Percentiles rank a stretch among this genome's conserved stretches.
Evolutionary conservation across 352 stramenopile species (phyloP).

Genomic region (Phytophthora pisi): DNA sequence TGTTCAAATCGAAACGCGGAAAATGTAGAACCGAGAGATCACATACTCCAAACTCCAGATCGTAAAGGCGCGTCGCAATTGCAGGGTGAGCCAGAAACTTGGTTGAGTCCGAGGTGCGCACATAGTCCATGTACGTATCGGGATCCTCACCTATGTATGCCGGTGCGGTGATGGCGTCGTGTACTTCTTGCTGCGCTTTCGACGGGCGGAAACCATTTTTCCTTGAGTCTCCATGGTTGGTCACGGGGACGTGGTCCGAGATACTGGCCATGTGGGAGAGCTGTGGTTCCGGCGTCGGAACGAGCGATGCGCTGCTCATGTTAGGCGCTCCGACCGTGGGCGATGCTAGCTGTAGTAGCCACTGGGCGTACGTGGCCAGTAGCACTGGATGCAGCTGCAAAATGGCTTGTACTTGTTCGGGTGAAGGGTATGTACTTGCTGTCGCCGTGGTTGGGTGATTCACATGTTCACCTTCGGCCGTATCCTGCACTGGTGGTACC

Average conservation of each 20-base stretch:
- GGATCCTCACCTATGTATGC: constrained; percentile 6
- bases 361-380: not conserved
- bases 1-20: not conserved
- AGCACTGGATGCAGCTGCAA: not conserved
- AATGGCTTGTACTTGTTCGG: not conserved
- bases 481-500: not conserved
- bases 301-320: no score
- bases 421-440: not conserved
- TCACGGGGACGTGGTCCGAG: not conserved
- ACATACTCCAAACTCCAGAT: constrained; percentile 1
- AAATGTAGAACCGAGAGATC: constrained; percentile 9
- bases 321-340: not conserved
- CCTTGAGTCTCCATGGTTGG: not conserved
- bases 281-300: not conserved
- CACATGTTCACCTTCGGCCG: not conserved
- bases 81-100: constrained; percentile 8
- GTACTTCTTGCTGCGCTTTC: not conserved
- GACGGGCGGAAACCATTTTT: not conserved
- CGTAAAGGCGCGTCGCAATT: not conserved
- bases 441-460: no score
- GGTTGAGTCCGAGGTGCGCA: not conserved
- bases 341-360: not conserved
- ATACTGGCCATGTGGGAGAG: not conserved
- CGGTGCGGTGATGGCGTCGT: not conserved
- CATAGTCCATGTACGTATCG: constrained; percentile 13